Percentiles rank a stretch among this genome's conserved stretches.
These are phyloP conservation scores for Dactylorhiza incarnata DNA, from an alignment of 106 monocot genomes.

Conservation along the genomic window DNA sequence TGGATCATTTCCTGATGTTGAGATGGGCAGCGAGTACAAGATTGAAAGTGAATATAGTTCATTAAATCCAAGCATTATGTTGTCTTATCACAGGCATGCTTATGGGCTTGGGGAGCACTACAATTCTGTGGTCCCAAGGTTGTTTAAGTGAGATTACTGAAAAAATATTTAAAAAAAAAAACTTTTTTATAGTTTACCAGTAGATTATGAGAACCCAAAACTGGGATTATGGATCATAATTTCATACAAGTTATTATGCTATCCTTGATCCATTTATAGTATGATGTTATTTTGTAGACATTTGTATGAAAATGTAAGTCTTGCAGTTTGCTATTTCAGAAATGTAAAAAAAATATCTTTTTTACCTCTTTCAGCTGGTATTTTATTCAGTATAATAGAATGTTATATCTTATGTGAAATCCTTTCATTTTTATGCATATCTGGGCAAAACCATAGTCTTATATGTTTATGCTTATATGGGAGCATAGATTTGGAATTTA, in stretches of 20 bases:
- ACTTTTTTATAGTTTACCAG: too few species aligned
- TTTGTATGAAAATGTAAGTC: background rate
- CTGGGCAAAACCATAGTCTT: too few species aligned
- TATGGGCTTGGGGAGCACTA: constrained; percentile 86
- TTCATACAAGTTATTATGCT: background rate
- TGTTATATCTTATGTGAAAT: background rate
- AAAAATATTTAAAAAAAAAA: too few species aligned
- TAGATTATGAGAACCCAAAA: background rate
- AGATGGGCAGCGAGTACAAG: constrained; percentile 81
- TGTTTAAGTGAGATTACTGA: constrained; percentile 3
- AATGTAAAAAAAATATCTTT: background rate
- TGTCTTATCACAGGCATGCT: constrained; percentile 75
- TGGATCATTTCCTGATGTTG: constrained; percentile 72
- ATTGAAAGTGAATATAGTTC: constrained; percentile 10
- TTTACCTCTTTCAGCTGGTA: background rate
- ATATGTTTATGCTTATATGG: too few species aligned
- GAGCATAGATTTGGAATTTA: too few species aligned
- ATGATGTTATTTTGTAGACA: constrained; percentile 1
- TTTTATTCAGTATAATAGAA: background rate
- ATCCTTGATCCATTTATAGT: background rate
- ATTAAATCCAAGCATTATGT: constrained; percentile 36
- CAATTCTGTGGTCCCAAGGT: constrained; percentile 55
- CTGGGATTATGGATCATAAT: background rate
- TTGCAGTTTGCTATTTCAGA: background rate
- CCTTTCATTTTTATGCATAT: background rate